Evolutionary conservation across 2,329 filamentous ascomycete species (phyloP), one percentile per base, ranked within the genome.

Genomic region (Diaporthe sp.): DNA sequence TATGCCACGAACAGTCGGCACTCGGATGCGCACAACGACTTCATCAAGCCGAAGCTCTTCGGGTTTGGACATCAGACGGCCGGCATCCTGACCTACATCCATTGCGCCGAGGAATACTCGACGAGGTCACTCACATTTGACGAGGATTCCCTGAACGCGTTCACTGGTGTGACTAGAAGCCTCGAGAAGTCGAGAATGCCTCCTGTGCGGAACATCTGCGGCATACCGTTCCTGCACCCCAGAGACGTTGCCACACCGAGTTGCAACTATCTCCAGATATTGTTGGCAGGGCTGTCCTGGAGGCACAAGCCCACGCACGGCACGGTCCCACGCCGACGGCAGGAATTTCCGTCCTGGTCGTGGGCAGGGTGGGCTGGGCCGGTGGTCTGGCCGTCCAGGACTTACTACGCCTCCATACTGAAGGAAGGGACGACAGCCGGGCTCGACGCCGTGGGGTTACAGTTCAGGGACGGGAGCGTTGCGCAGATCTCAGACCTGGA

Each of bases 151-250:
- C 7, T 57, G 9, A 57, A 57, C 2, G 53, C 53, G 12, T 57
- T 57, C 15, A 57, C 53, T 1, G 53, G 53, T 17, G 53, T 57
- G 2, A 17, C 53, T 5, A 57, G 53, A 12, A 57, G 53, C 39
- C n/a, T 62, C 1, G 60, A 62, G 39, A 62, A 62, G 25, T 44
- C 60, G 13, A 62, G 39, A 28, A 46, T 44, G 39, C 60, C 39
- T 22, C 25, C 60, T 22, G 60, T 62, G 1, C 37, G 60, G 10
- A 62, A 62, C 1, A 62, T 62, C 13, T 46, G 25, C 60, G 39
- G 60, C 6, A 46, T 62, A 28, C 60, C 60, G 8, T 62, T 62
- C 22, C 39, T 62, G 53, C 60, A 62, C 60, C 60, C 60, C 8
- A 31, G 10, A 12, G 60, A 62, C 5, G 60, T 46, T 46, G 60